Percentiles rank a stretch among this genome's conserved stretches.
Evolutionary conservation across 2,329 filamentous ascomycete species (phyloP).

Genomic region (Orbilia javanica): DNA sequence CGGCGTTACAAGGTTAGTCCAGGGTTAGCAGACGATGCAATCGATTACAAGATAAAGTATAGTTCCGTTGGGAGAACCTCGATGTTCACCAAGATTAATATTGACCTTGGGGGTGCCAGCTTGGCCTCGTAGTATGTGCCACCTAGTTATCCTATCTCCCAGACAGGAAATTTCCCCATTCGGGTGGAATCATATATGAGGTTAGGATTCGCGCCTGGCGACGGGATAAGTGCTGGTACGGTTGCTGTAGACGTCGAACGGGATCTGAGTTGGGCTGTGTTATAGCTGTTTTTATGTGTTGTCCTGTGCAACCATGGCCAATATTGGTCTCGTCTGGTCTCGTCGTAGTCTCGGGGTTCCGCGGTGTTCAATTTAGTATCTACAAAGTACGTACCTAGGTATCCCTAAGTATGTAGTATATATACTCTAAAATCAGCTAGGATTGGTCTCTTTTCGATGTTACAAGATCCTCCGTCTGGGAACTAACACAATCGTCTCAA

Average conservation of each 20-base stretch:
- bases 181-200: no score
- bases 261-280: neutral
- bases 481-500: neutral
- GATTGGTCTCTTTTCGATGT: no score
- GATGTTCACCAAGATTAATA: no score
- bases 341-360: neutral
- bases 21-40: neutral
- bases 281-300: neutral
- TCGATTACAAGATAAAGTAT: neutral
- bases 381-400: no score
- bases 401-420: no score
- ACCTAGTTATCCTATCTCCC: neutral
- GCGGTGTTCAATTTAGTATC: no score
- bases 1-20: neutral
- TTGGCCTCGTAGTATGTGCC: neutral
- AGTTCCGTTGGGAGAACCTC: no score
- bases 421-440: no score
- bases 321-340: no score
- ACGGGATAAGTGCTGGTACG: no score
- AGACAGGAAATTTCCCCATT: neutral
- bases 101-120: no score
- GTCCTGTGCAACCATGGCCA: neutral
- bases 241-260: neutral
- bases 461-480: neutral
- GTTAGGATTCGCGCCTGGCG: no score